These are phyloP conservation scores for Carex sylvatica DNA, from an alignment of 202 grass and related monocot genomes.

Conservation along the genomic window DNA sequence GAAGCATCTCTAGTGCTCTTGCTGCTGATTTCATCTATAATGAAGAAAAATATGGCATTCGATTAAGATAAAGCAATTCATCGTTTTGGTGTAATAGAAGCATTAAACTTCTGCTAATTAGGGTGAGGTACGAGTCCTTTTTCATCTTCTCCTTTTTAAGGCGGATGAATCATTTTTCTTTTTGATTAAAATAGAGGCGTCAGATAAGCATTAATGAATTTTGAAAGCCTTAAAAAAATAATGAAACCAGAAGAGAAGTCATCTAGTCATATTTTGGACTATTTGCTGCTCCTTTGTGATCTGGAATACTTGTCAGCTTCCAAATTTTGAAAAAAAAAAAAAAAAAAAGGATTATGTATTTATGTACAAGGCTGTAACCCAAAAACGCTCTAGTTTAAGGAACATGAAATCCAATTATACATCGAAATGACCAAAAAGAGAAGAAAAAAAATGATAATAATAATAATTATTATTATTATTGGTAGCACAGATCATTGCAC, in stretches of 20 bases:
- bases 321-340: background rate
- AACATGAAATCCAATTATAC: background rate
- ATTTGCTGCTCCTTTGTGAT: background rate
- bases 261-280: too few relatives aligned
- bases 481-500: background rate
- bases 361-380: background rate
- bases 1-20: constrained; percentile 39
- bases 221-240: too few relatives aligned
- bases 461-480: background rate
- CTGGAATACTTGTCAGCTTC: background rate
- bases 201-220: background rate
- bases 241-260: too few relatives aligned
- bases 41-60: background rate
- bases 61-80: background rate
- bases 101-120: background rate
- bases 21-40: constrained; percentile 12
- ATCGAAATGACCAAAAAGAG: background rate
- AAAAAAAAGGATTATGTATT: background rate
- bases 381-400: background rate
- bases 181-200: background rate
- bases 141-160: background rate
- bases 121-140: background rate
- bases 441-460: background rate
- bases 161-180: background rate
- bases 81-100: background rate